phyloP scores from a whole-genome alignment of 306 rosid species.

The Astragalus membranaceus region DNA sequence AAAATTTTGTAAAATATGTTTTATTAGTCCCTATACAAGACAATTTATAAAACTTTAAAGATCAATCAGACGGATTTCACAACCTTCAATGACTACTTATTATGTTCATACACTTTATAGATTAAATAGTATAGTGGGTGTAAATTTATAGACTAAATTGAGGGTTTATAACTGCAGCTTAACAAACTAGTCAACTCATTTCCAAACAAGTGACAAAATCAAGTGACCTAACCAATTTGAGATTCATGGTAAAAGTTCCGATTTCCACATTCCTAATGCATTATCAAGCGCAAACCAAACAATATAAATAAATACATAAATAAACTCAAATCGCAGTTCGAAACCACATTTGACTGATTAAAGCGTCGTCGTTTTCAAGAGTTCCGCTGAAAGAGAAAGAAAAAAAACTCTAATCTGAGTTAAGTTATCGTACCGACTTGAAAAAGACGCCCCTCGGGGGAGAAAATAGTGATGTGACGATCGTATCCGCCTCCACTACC shows the following conservation, averaged over 20 bases:
- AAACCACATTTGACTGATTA: neutral
- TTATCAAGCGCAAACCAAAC: neutral
- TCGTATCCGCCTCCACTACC: conserved; percentile 99
- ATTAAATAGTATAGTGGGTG: too few relatives aligned
- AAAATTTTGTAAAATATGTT: too few relatives aligned
- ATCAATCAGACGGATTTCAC: too few relatives aligned
- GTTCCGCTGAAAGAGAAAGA: too few relatives aligned
- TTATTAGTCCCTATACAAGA: too few relatives aligned
- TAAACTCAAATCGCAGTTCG: neutral
- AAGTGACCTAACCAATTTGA: neutral
- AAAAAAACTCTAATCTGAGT: neutral
- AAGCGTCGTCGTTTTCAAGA: neutral
- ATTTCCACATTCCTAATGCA: neutral
- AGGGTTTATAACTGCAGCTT: neutral
- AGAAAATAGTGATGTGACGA: conserved; percentile 97
- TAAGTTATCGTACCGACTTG: conserved; percentile 45
- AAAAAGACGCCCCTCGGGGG: conserved; percentile 95
- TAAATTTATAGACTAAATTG: too few relatives aligned
- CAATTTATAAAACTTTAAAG: too few relatives aligned
- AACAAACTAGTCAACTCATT: conserved; percentile 6
- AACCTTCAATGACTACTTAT: too few relatives aligned
- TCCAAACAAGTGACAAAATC: conserved; percentile 1
- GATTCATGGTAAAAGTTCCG: neutral
- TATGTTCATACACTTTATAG: too few relatives aligned
- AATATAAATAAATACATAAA: neutral